Percentiles rank a stretch among this genome's conserved stretches.
phyloP scores from a whole-genome alignment of 257 asterid genomes.

The Solanum stenotomum region DNA sequence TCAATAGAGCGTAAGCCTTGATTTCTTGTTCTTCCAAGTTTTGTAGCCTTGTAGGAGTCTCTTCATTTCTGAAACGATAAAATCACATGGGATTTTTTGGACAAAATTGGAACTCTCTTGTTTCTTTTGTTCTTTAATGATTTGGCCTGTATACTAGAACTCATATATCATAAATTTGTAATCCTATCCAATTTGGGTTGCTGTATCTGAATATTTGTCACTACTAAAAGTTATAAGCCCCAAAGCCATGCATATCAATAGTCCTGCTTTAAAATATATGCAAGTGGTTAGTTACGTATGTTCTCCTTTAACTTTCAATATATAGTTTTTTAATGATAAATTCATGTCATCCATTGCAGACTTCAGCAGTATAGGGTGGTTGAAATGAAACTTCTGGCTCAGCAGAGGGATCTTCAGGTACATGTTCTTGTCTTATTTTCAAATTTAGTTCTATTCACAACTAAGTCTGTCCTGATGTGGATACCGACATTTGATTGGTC shows the following conservation, averaged over 20 bases:
- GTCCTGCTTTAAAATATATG: not conserved
- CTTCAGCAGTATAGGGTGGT: conserved; percentile 55
- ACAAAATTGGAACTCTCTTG: not conserved
- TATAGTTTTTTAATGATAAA: not conserved
- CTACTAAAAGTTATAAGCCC: not conserved
- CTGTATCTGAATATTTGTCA: not conserved
- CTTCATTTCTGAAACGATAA: not conserved
- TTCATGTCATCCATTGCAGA: conserved; percentile 13
- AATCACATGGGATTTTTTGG: not conserved
- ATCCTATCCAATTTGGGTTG: not conserved
- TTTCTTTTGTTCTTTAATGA: not conserved
- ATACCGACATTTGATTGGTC: not conserved
- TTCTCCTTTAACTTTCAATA: not conserved
- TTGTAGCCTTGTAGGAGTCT: not conserved
- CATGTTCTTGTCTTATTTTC: not conserved
- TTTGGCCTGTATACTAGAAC: not conserved
- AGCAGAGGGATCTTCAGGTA: conserved; percentile 62
- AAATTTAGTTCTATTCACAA: not conserved
- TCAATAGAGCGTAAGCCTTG: not conserved
- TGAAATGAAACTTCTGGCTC: conserved; percentile 56
- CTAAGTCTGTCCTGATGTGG: not conserved
- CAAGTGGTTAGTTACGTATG: not conserved
- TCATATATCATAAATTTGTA: not conserved
- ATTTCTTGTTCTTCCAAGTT: not conserved
- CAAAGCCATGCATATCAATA: not conserved